Base-by-base conservation (phyloP, 2,329 filamentous ascomycete genomes). In the Talaromyces albobiverticillius region DNA sequence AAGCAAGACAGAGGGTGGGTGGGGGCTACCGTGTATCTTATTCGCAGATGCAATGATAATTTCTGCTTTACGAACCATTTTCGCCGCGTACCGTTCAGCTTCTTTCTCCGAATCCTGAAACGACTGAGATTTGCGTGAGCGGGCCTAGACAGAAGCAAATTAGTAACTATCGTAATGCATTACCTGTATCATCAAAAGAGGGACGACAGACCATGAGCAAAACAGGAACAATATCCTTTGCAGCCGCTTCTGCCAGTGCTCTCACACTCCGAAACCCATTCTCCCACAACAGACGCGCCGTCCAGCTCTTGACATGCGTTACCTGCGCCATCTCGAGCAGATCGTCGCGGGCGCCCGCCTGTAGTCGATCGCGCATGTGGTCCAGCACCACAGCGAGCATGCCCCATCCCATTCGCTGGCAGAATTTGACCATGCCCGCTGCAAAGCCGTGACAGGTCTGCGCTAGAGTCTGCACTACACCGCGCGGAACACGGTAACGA, bases 361-460 rank as follows among this genome's bases (percentile, higher is more conserved):
- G 83, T 6, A 92, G 75, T 20, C 88, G 79, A 68, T 90, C 87
- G 1, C 84, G 84, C 72, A 89, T 90, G 64, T 91, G 88, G 60
- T 90, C 86, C 29, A 91, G 75, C 6, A 87, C 84, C 4, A 85
- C 86, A 6, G 84, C 83, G 66, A 91, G 81, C 62, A 87, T 83
- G 1, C 84, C 85, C 86, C 87, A 90, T 2, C 80, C 83, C 88
- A 92, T 90, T 16, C 83, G 79, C 60, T 89, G 80, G 64, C 88
- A 91, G 64, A 91, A 91, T 60, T 88, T 90, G 56, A 91, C 83
- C 77, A 90, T 89, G 3, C 87, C 87, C 2, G 86, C 86, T 3
- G 87, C 88, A 63, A 91, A 92, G 0, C 88, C 88, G 59, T 90
- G 84, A 60, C 88, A 90, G 1, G 85, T 87, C 62, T 90, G 87